Evolutionary conservation across 106 monocot genomes (phyloP), one percentile per base, ranked within the genome.

Genomic region (Dioscorea alata): DNA sequence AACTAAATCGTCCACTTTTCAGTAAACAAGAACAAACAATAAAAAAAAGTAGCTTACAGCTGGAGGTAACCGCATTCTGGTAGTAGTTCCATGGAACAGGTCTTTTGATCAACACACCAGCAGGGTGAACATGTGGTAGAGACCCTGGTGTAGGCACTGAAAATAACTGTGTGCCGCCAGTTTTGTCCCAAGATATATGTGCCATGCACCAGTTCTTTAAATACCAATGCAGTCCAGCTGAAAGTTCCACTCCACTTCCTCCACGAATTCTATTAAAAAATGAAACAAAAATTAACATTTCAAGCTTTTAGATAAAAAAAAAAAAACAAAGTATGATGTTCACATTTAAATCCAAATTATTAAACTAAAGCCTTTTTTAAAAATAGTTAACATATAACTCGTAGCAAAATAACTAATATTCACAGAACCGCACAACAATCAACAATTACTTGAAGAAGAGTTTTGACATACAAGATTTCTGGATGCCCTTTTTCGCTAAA

Each of bases 61-160:
- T 86, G 58, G 86, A 86, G 68, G 86, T 71, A 66, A 86, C 86
- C 57, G 82, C 86, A 83, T 86, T 86, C 70, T 86, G 86, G 65
- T 86, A 86, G 70, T 86, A 86, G 63, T 76, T 86, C 86, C 82
- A 86, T 35, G 79, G 76, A 50, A 86, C 33, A 54, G 82, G 76
- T 70, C 86, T 82, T 65, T 82, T 79, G 67, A 86, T 59, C 42
- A 73, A 34, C 56, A 82, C 60, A 49, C 79, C 75, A 69, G 60
- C 63, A 54, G 57, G 33, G 64, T 71, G 65, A 51, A 86, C 76
- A 65, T 12, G 60, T 18, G 76, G 86, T 50, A 86, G 73, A 53
- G 72, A 73, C 8, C 79, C 86, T 4, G 73, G 82, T 49, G 68
- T 72, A 24, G 86, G 86, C 5, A 86, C 61, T 1, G 82, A 73